phyloP scores from a whole-genome alignment of 192 early-diverging fungal genomes.

The Podila verticillata region DNA sequence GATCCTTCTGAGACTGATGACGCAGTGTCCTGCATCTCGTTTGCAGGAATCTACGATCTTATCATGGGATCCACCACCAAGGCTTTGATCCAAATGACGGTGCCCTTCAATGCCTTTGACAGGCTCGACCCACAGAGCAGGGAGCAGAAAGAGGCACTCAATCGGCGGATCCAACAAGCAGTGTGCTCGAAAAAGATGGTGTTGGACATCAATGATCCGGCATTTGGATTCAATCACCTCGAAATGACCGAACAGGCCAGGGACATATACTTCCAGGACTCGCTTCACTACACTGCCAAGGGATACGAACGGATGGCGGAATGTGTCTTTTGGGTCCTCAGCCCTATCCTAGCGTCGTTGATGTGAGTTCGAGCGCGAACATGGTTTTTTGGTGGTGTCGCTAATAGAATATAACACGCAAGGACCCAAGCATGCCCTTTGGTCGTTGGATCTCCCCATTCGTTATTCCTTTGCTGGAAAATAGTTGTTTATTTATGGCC shows the following conservation, averaged over 20 bases:
- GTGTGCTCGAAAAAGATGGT: conserved; percentile 7
- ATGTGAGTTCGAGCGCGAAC: background rate
- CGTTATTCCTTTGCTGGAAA: background rate
- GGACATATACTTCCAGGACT: background rate
- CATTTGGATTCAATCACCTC: conserved; percentile 16
- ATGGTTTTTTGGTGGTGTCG: background rate
- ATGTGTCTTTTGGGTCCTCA: conserved; percentile 6
- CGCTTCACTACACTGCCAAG: conserved; percentile 11
- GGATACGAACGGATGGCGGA: conserved; percentile 17
- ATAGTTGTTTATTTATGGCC: background rate
- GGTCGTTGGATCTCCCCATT: background rate
- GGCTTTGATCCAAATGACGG: conserved; percentile 10
- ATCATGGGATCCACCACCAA: background rate
- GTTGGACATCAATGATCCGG: conserved; percentile 9
- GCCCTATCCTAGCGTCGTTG: background rate
- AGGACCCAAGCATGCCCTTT: background rate
- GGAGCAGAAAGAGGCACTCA: conserved; percentile 8
- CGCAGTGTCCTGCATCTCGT: conserved; percentile 6
- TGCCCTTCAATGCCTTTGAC: conserved; percentile 18
- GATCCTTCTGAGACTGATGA: background rate
- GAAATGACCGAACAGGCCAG: conserved; percentile 7
- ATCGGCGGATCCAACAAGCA: background rate
- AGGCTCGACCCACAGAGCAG: background rate
- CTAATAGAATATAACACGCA: background rate
- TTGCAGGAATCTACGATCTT: conserved; percentile 1